phyloP scores from a whole-genome alignment of 306 rosid species.

The Pachyrhizus erosus region DNA sequence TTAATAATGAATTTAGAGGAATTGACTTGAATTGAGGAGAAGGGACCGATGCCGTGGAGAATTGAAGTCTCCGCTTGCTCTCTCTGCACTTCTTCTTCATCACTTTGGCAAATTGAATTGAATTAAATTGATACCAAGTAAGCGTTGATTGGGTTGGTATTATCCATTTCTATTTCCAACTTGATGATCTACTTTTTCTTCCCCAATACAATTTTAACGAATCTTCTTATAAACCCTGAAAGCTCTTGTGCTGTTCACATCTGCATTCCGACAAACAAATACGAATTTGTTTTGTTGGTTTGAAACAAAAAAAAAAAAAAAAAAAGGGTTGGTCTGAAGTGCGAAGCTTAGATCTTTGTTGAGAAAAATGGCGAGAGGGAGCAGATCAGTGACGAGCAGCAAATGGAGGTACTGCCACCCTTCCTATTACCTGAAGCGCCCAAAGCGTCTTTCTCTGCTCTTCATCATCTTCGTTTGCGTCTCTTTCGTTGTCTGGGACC shows the following conservation, averaged over 20 bases:
- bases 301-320: neutral
- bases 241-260: no score
- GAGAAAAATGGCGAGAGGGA: slow-evolving; percentile 68
- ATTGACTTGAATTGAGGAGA: slow-evolving; percentile 14
- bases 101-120: neutral
- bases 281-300: slow-evolving; percentile 39
- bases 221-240: no score
- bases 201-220: no score
- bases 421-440: slow-evolving; percentile 86
- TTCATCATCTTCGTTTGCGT: slow-evolving; percentile 75
- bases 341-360: slow-evolving; percentile 26
- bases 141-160: neutral
- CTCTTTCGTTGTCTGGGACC: slow-evolving; percentile 84
- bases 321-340: slow-evolving; percentile 1
- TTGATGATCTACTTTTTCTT: no score
- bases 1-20: no score
- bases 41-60: neutral
- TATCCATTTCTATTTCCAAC: no score
- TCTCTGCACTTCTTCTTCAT: neutral
- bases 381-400: slow-evolving; percentile 61
- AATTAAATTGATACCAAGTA: neutral
- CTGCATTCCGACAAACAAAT: slow-evolving; percentile 29
- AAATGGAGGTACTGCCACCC: slow-evolving; percentile 81
- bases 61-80: neutral
- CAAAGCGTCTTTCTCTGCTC: slow-evolving; percentile 88